Evolutionary conservation across 176 grass and related monocot species (phyloP).

Genomic region (Aegilops umbellulata): DNA sequence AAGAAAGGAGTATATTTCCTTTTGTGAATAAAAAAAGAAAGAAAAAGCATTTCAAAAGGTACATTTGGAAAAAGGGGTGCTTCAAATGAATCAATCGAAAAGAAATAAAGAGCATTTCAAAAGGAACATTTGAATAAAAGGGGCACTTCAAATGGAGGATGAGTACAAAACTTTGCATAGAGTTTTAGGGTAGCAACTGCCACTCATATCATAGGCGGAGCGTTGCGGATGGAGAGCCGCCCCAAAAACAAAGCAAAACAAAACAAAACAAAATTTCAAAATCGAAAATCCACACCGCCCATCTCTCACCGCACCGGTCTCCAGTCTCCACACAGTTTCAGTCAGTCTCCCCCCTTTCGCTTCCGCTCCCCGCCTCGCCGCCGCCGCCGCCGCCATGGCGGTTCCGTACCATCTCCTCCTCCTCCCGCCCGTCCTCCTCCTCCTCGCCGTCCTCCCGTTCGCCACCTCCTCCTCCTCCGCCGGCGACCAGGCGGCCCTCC

Average conservation of each 20-base stretch:
- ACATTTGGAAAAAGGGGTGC: no score
- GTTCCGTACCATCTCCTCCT: not conserved
- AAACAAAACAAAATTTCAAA: not conserved
- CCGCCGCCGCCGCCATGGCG: slow-evolving; percentile 42
- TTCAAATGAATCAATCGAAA: no score
- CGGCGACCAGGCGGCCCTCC: slow-evolving; percentile 37
- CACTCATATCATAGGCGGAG: no score
- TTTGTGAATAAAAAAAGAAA: no score
- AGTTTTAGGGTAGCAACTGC: no score
- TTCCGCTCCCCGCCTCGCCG: not conserved
- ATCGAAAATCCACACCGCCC: not conserved
- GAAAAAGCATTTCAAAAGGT: no score
- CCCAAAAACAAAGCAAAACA: not conserved
- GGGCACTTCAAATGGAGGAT: not conserved
- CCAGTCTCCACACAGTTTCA: not conserved
- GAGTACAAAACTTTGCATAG: not conserved
- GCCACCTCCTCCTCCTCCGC: not conserved
- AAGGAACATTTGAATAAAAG: no score
- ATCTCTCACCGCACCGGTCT: not conserved
- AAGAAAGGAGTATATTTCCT: not conserved
- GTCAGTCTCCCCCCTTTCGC: not conserved
- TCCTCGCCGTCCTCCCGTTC: not conserved
- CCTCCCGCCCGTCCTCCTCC: slow-evolving; percentile 4
- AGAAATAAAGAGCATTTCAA: no score
- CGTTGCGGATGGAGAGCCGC: not conserved